phyloP scores from a whole-genome alignment of 768 basidiomycete genomes.

The Lepiota subincarnata region DNA sequence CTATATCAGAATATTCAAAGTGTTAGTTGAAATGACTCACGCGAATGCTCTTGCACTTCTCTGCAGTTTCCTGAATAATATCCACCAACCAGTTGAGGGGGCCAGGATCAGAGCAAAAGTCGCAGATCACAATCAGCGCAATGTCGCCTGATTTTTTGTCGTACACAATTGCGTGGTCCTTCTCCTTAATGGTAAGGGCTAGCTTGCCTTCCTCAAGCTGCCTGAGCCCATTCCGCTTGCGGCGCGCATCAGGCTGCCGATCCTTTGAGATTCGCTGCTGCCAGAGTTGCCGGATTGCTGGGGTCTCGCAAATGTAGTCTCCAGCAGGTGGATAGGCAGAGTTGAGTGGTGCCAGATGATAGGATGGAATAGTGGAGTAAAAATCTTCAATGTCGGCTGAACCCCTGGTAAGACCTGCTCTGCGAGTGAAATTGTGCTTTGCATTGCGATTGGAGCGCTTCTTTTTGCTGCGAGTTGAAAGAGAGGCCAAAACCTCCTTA shows the following conservation, averaged over 20 bases:
- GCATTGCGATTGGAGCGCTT: too few species aligned
- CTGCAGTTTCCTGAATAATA: background rate
- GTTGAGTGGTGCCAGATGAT: too few species aligned
- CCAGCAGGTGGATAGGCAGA: too few species aligned
- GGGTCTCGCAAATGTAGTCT: background rate
- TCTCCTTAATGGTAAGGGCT: background rate
- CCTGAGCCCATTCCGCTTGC: background rate
- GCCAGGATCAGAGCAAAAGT: background rate
- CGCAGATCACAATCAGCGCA: background rate
- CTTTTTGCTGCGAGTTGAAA: too few species aligned
- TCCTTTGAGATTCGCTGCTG: background rate
- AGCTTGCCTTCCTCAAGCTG: background rate
- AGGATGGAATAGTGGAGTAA: too few species aligned
- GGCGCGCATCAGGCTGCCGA: background rate
- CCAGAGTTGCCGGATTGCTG: background rate
- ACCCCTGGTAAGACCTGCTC: too few species aligned
- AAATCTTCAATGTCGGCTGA: too few species aligned
- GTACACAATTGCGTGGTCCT: background rate
- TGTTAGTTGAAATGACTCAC: background rate
- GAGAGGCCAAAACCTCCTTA: too few species aligned
- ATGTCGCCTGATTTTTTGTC: background rate
- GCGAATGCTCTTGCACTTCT: background rate
- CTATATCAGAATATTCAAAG: background rate
- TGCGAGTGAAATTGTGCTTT: too few species aligned
- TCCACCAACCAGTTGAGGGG: background rate